Conservation (phyloP, 2,329 filamentous ascomycete genomes). For the Keithomyces neogunnii region DNA sequence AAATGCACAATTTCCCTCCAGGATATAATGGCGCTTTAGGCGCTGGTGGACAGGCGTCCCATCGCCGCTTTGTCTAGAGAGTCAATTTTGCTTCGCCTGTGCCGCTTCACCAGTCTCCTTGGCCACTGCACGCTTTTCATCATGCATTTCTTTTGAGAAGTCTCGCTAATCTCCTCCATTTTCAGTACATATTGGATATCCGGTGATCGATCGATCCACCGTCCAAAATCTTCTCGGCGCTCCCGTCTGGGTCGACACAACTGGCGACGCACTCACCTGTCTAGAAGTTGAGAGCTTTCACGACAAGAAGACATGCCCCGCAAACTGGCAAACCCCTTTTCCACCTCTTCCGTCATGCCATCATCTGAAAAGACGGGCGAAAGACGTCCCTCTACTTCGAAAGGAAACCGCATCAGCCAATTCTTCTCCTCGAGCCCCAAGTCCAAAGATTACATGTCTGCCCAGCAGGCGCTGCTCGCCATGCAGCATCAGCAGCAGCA, state of each 20-base stretch:
- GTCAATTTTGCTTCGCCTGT: not conserved
- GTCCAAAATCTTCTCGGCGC: not conserved
- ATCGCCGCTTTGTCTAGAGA: not conserved
- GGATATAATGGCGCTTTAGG: too few relatives aligned
- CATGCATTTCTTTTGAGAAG: not conserved
- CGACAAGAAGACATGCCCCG: slow-evolving; percentile 44
- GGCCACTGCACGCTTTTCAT: not conserved
- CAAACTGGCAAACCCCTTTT: slow-evolving; percentile 50
- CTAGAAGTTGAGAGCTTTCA: not conserved
- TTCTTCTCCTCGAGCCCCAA: slow-evolving; percentile 79
- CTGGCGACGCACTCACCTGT: not conserved
- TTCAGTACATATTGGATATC: not conserved
- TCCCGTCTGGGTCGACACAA: not conserved
- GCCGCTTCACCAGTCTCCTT: not conserved
- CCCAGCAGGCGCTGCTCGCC: slow-evolving; percentile 59
- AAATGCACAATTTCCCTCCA: not conserved
- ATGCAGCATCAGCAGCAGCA: slow-evolving; percentile 55
- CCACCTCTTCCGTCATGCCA: slow-evolving; percentile 38
- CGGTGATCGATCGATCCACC: slow-evolving; percentile 1
- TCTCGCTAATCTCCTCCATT: slow-evolving; percentile 3
- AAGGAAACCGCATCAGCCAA: slow-evolving; percentile 69
- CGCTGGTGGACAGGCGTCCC: too few relatives aligned
- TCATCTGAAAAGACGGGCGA: slow-evolving; percentile 41
- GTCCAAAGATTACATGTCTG: slow-evolving; percentile 56
- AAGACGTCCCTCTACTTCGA: slow-evolving; percentile 53